Conservation (phyloP, 2,329 filamentous ascomycete species). For the Pseudogymnoascus sp. region DNA sequence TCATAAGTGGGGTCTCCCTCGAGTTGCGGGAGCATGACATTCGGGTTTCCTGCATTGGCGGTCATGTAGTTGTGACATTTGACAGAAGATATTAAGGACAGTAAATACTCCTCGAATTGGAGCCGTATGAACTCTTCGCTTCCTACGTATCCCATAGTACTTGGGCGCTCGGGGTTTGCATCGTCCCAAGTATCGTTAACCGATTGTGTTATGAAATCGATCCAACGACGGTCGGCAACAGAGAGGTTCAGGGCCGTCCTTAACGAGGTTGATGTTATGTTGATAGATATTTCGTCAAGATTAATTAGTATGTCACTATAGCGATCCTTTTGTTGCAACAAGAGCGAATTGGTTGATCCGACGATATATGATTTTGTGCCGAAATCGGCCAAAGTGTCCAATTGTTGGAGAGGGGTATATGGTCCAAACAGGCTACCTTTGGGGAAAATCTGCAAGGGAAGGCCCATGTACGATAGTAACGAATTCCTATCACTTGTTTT, state of each 20-base stretch:
- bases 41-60: slow-evolving; percentile 48
- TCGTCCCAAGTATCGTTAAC: slow-evolving; percentile 98
- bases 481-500: slow-evolving; percentile 88
- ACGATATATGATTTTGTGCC: slow-evolving; percentile 97
- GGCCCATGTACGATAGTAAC: slow-evolving; percentile 84
- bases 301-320: slow-evolving; percentile 97
- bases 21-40: slow-evolving; percentile 54
- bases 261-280: slow-evolving; percentile 73
- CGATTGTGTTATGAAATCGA: slow-evolving; percentile 87
- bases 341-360: slow-evolving; percentile 88
- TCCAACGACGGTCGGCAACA: slow-evolving; percentile 86
- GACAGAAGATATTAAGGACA: slow-evolving; percentile 78
- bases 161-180: slow-evolving; percentile 78
- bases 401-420: slow-evolving; percentile 91
- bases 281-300: slow-evolving; percentile 81
- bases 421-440: slow-evolving; percentile 94
- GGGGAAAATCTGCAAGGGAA: slow-evolving; percentile 91
- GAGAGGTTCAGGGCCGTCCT: slow-evolving; percentile 71
- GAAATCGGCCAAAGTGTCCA: slow-evolving; percentile 87
- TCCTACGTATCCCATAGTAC: slow-evolving; percentile 87
- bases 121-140: slow-evolving; percentile 96
- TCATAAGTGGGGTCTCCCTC: slow-evolving; percentile 81
- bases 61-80: slow-evolving; percentile 75
- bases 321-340: slow-evolving; percentile 88
- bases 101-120: slow-evolving; percentile 93